A percentile compares a stretch with the other conserved stretches of the same genome.
Conservation (phyloP, 1,284 basidiomycete species). For the Heterobasidion irregulare region DNA sequence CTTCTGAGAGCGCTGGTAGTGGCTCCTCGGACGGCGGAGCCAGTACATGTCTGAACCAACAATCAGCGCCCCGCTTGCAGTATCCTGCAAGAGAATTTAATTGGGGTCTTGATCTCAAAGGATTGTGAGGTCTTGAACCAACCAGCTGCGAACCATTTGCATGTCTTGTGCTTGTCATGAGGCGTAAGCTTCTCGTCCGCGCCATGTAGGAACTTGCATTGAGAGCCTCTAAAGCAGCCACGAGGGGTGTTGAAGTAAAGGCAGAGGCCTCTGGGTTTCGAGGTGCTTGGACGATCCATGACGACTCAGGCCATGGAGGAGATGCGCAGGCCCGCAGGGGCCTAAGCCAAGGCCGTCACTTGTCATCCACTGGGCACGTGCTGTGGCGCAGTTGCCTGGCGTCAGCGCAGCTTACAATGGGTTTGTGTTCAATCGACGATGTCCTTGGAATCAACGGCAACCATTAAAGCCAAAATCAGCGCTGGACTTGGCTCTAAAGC, state of each 20-base stretch:
- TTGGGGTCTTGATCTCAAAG: not conserved
- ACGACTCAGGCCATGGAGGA: conserved; percentile 8
- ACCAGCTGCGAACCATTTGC: conserved; percentile 56
- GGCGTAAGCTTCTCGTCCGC: conserved; percentile 45
- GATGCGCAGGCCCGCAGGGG: not conserved
- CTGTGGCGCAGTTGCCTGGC: not conserved
- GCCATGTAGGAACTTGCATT: conserved; percentile 70
- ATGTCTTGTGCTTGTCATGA: conserved; percentile 61
- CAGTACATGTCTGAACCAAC: conserved; percentile 61
- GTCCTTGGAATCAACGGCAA: conserved; percentile 72
- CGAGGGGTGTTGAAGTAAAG: conserved; percentile 47
- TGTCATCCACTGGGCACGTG: not conserved
- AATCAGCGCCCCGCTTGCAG: conserved; percentile 55
- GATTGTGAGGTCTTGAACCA: conserved; percentile 7
- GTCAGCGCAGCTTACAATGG: not conserved
- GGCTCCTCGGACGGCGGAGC: conserved; percentile 4
- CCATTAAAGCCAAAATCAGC: conserved; percentile 59
- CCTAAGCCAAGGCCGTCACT: not conserved
- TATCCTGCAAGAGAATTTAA: conserved; percentile 32
- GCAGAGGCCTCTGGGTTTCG: conserved; percentile 54
- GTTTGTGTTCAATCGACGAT: conserved; percentile 27
- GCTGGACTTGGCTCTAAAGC: conserved; percentile 54
- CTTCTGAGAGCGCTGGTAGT: conserved; percentile 11
- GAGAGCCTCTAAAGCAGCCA: conserved; percentile 57
- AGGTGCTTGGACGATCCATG: conserved; percentile 14